Evolutionary conservation across 129 eudicot genomes (phyloP).

Genomic region (Flaveria robusta): DNA sequence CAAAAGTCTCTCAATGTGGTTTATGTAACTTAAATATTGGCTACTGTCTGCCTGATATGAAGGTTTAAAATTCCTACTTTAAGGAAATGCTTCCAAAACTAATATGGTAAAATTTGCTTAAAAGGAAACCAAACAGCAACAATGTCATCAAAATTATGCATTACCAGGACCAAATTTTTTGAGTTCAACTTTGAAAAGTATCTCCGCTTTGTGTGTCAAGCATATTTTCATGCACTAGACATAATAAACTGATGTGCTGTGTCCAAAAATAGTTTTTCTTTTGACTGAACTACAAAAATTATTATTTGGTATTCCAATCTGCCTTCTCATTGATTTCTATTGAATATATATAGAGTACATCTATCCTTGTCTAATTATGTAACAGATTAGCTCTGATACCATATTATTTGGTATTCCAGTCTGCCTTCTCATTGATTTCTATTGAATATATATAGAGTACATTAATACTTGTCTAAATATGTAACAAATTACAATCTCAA

Average conservation of each 20-base stretch:
- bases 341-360: too few relatives aligned
- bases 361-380: too few relatives aligned
- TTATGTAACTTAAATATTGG: neutral
- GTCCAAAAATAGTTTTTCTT: neutral
- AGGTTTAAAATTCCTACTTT: neutral
- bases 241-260: neutral
- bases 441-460: too few relatives aligned
- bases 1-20: neutral
- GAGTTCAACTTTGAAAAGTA: neutral
- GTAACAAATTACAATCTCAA: too few relatives aligned
- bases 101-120: neutral
- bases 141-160: neutral
- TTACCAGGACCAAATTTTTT: neutral
- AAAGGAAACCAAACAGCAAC: neutral
- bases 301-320: too few relatives aligned
- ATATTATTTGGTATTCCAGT: too few relatives aligned
- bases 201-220: slow-evolving; percentile 12
- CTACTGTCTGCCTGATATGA: slow-evolving; percentile 3
- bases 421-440: too few relatives aligned
- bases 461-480: too few relatives aligned
- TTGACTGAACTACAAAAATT: slow-evolving; percentile 9
- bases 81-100: slow-evolving; percentile 11
- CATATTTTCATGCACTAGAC: neutral
- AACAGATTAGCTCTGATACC: too few relatives aligned
- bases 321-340: too few relatives aligned